These are phyloP conservation scores for Luffa acutangula DNA, from an alignment of 306 rosid species.

Conservation along the genomic window DNA sequence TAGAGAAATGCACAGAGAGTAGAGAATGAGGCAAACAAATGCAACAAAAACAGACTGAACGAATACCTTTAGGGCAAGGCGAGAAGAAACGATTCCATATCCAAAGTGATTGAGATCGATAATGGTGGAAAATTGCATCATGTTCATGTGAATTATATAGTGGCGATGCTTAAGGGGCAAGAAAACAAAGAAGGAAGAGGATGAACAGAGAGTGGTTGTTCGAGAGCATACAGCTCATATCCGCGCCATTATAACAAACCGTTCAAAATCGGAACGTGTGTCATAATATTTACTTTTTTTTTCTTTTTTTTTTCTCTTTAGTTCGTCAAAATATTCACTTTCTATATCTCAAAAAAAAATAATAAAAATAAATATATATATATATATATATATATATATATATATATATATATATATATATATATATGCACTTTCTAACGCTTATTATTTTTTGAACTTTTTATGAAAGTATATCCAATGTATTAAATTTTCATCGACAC, in stretches of 20 bases:
- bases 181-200: neutral
- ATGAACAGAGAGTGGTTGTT: neutral
- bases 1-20: neutral
- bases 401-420: too few species aligned
- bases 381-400: too few species aligned
- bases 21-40: neutral
- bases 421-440: too few species aligned
- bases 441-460: too few species aligned
- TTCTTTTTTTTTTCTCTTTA: too few species aligned
- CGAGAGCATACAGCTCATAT: neutral
- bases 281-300: neutral
- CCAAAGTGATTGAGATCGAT: neutral
- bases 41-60: neutral
- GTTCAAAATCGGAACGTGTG: slow-evolving; percentile 3
- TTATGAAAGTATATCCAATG: too few species aligned
- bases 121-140: neutral
- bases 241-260: slow-evolving; percentile 5
- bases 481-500: too few species aligned
- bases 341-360: too few species aligned
- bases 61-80: neutral
- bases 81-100: neutral
- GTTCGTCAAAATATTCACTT: too few species aligned
- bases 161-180: neutral
- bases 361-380: too few species aligned
- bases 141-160: neutral